A percentile compares a stretch with the other conserved stretches of the same genome.
phyloP scores from a whole-genome alignment of 257 asterid species.

The Petunia axillaris region DNA sequence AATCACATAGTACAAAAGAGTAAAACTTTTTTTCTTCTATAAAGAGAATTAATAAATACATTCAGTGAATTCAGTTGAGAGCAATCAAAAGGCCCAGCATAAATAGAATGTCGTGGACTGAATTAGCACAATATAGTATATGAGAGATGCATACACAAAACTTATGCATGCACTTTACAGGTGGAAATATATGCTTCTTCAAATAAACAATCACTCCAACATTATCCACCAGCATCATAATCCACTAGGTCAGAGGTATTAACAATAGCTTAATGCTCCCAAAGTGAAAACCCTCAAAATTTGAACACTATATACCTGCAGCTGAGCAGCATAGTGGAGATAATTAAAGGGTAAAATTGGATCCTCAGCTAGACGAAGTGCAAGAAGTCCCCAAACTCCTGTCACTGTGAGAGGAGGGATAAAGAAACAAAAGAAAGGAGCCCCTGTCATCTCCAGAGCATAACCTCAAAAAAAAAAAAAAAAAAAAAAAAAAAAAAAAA shows the following conservation, averaged over 20 bases:
- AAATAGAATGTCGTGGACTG: background rate
- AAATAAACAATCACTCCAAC: background rate
- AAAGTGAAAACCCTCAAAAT: constrained; percentile 17
- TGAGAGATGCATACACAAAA: constrained; percentile 8
- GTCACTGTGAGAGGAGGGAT: constrained; percentile 49
- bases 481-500: background rate
- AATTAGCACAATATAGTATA: constrained; percentile 11
- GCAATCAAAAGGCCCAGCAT: constrained; percentile 13
- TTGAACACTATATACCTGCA: constrained; percentile 55
- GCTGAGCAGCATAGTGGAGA: constrained; percentile 69
- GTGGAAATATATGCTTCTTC: constrained; percentile 15
- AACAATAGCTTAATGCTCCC: background rate
- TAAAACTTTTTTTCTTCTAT: background rate
- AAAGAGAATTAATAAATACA: constrained; percentile 5
- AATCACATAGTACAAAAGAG: background rate
- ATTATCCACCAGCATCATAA: constrained; percentile 5
- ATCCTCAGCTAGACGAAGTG: constrained; percentile 82
- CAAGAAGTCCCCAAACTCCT: constrained; percentile 93
- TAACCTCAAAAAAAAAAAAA: background rate
- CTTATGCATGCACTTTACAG: background rate
- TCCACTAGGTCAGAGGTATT: background rate
- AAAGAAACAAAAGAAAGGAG: constrained; percentile 16
- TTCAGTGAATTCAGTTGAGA: constrained; percentile 18
- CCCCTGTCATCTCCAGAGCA: constrained; percentile 8
- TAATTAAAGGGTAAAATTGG: constrained; percentile 83